Base-by-base conservation (phyloP, 2,329 filamentous ascomycete species). In the Scedosporium boydii region DNA sequence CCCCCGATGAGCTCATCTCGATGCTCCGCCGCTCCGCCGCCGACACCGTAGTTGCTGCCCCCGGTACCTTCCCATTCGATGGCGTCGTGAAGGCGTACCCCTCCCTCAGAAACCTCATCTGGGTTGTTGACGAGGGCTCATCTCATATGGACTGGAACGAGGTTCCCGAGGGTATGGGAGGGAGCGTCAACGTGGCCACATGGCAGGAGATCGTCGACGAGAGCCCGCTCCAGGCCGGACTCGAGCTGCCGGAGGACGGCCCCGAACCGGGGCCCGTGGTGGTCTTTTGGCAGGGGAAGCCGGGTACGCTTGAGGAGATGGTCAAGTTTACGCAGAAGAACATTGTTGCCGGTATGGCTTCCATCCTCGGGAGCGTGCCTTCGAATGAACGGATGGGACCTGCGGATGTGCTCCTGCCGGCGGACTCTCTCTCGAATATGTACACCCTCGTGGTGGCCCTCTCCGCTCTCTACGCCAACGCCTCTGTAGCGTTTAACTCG, bases 91-190 rank as follows among this genome's bases (percentile, higher is more conserved):
- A 87, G 69, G 82, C 80, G 61, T 91, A 90, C 69, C 82, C 87
- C 4, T 81, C 83, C 44, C 81, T 99, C 56, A 87, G 87, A 65
- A 86, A 92, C 67, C 81, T 96, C 38, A 84, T 97, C 68, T 98
- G 93, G 91, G 93, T 97, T 12, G 91, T 96, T 4, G 93, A 97
- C 69, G 85, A 91, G 70, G 91, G 91, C 51, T 97, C 87, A 77
- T 85, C 86, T 68, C 93, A 98, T 72, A 89, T 99, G 82, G 93
- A 96, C 75, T 99, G 93, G 93, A 93, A 91, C 68, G 90, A 93
- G 71, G 85, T 93, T 2, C 92, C 93, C 10, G 84, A 88, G 70
- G 88, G 89, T 60, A 87, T 88, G 63, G 88, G 88, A 16, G 84
- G 88, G 63, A 86, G 82, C 65, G 80, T 96, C 64, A 89, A 89